Percentiles rank a stretch among this genome's conserved stretches.
Conservation (phyloP, 169 alveolate species). For the Eimeria necatrix region DNA sequence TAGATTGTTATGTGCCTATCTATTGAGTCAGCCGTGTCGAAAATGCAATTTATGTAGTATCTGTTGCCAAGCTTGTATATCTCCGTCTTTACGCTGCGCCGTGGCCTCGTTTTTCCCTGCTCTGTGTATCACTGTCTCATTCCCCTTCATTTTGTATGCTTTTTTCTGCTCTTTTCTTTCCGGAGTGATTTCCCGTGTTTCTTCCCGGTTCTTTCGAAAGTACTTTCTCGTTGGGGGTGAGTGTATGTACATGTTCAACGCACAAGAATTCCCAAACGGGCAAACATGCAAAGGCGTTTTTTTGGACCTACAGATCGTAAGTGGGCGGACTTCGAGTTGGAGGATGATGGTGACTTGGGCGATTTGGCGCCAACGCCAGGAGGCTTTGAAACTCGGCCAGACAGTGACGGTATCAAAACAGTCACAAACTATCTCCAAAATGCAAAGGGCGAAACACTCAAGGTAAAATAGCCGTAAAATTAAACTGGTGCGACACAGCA, state of each 20-base stretch:
- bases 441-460: slow-evolving; percentile 89
- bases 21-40: no score
- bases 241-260: neutral
- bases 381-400: slow-evolving; percentile 72
- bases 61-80: no score
- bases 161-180: neutral
- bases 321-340: slow-evolving; percentile 78
- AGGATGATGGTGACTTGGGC: slow-evolving; percentile 74
- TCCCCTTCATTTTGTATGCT: neutral
- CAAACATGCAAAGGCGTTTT: neutral
- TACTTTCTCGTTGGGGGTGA: neutral
- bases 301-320: slow-evolving; percentile 28
- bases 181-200: neutral
- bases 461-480: slow-evolving; percentile 77
- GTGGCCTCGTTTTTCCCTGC: neutral
- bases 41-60: no score
- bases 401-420: slow-evolving; percentile 86
- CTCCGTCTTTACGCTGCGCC: neutral
- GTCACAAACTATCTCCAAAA: slow-evolving; percentile 87
- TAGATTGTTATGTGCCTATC: no score
- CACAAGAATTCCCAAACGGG: neutral
- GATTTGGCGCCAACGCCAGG: slow-evolving; percentile 60
- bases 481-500: no score
- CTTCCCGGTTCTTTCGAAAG: neutral
- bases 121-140: neutral